phyloP scores from a whole-genome alignment of 1,284 basidiomycete species.

The Golubevia pallescens region DNA sequence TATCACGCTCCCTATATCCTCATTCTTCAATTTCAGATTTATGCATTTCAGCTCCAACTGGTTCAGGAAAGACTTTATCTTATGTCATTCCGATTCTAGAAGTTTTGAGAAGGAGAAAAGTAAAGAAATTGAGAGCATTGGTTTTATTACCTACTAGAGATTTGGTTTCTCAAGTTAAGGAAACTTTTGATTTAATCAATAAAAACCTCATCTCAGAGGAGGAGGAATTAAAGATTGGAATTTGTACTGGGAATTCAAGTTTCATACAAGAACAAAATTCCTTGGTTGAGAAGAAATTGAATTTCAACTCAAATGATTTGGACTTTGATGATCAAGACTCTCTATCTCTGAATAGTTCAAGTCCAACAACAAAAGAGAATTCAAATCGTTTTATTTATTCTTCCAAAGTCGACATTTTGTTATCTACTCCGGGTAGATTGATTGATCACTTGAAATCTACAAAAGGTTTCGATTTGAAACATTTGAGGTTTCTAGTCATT shows the following conservation, averaged over 20 bases:
- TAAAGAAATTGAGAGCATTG: constrained; percentile 86
- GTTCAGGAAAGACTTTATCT: constrained; percentile 93
- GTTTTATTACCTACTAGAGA: constrained; percentile 93
- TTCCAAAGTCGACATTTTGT: constrained; percentile 83
- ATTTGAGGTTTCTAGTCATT: constrained; percentile 92
- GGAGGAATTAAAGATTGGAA: constrained; percentile 74
- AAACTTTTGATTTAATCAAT: too few species aligned
- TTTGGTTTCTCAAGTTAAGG: constrained; percentile 88
- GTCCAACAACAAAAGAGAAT: too few species aligned
- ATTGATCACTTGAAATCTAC: constrained; percentile 92
- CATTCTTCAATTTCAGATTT: too few species aligned
- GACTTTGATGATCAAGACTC: constrained; percentile 67
- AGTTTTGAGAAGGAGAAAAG: constrained; percentile 73
- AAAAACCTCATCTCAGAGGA: too few species aligned
- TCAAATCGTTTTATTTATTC: too few species aligned
- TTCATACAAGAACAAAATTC: constrained; percentile 81
- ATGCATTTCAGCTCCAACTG: constrained; percentile 96
- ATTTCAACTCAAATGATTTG: constrained; percentile 32
- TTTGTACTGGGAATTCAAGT: constrained; percentile 81
- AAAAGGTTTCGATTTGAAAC: constrained; percentile 86
- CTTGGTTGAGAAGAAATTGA: constrained; percentile 68
- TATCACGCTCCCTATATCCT: constrained; percentile 35
- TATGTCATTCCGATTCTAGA: constrained; percentile 92
- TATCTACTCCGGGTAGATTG: constrained; percentile 91
- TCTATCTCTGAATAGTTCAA: too few species aligned